These are phyloP conservation scores for Agastache rugosa DNA, from an alignment of 257 asterid species.

Conservation along the genomic window DNA sequence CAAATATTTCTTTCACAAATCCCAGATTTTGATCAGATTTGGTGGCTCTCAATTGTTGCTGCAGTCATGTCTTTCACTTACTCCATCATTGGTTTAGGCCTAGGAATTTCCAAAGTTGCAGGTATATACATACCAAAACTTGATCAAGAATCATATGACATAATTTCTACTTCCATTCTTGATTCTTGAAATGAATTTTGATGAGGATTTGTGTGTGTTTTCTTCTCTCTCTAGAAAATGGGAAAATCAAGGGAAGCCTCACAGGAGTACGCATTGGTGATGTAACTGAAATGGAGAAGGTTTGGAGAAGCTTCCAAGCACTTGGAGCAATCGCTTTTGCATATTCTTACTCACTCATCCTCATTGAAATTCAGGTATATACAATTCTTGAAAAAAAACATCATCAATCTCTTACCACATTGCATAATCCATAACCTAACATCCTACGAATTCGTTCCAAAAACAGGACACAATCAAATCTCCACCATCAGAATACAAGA, in stretches of 20 bases:
- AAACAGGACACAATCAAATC: constrained; percentile 55
- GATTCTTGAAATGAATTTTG: not conserved
- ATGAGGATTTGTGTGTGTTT: not conserved
- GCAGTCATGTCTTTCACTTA: constrained; percentile 86
- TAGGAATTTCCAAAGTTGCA: constrained; percentile 62
- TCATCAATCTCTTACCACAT: not conserved
- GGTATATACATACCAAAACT: too few relatives aligned
- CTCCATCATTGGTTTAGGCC: constrained; percentile 80
- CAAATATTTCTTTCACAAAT: constrained; percentile 76
- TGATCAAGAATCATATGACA: not conserved
- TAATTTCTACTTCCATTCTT: not conserved
- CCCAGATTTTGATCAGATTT: constrained; percentile 76
- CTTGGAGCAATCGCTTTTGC: constrained; percentile 89
- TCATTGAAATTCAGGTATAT: constrained; percentile 78
- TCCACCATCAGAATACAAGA: constrained; percentile 57
- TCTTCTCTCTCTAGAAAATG: constrained; percentile 46
- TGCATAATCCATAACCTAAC: not conserved
- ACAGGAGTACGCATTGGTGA: constrained; percentile 73
- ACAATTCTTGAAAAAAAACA: not conserved
- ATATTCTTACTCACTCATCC: constrained; percentile 75
- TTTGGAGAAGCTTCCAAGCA: constrained; percentile 82
- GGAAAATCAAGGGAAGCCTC: constrained; percentile 52
- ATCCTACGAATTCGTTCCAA: not conserved
- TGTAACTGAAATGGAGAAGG: constrained; percentile 67
- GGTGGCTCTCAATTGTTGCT: constrained; percentile 86